Base-by-base conservation (phyloP, 2,329 filamentous ascomycete species). In the Paracoccidioides lutzii region DNA sequence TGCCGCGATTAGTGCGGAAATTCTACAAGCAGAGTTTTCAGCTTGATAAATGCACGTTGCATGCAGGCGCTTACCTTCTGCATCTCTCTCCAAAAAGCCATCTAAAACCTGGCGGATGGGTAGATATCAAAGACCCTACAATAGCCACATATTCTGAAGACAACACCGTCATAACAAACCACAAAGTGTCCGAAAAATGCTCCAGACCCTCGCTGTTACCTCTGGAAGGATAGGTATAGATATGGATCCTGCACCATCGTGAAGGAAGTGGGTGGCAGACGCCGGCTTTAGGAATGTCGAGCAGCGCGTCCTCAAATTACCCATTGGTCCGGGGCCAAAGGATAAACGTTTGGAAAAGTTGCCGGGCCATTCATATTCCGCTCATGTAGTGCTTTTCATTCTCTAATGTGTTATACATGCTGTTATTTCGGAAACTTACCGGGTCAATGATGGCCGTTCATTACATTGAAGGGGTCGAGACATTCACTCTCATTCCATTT, bases 1-100 rank as follows among this genome's bases (percentile, higher is more conserved):
- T 79, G 65, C 69, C 70, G 3, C 68, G 68, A 28, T 66, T 83
- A 51, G 63, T 80, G n/a, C 66, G 70, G 30, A 71, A 74, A 45
- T 71, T 80, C 4, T 77, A 78, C 12, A 33, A 54, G 73, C 38
- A 62, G 67, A 37, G 61, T 59, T 44, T n/a, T 14, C 33, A 33
- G 10, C 12, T n/a, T 54, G 32, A 37, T 9, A 15, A 5, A 45
- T 45, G 35, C 6, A 5, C 5, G 8, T 50, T 30, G 12, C n/a
- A 32, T 37, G n/a, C n/a, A n/a, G n/a, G n/a, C n/a, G n/a, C 15
- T 15, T 15, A n/a, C 4, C 14, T 33, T 37, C 22, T 10, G 28
- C 2, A 7, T 35, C 22, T 3, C 44, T 49, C 12, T 49, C 5
- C 2, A 12, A 14, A n/a, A 51, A 63, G 41, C 43, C 41, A 52